These are phyloP conservation scores for Mentha longifolia DNA, from an alignment of 257 asterid species.

Conservation along the genomic window DNA sequence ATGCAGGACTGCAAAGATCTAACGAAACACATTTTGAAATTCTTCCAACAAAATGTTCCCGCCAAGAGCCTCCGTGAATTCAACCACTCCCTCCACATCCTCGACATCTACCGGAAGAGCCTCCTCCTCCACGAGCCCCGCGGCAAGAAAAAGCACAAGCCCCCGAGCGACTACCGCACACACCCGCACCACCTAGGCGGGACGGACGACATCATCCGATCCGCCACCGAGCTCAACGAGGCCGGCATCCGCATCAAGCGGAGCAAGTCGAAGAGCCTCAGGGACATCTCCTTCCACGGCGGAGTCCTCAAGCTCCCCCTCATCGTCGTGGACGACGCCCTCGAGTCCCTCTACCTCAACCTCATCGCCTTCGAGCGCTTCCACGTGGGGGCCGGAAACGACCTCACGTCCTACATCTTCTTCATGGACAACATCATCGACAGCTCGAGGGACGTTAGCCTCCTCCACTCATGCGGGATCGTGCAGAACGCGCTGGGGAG, in stretches of 20 bases:
- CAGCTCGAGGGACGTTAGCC: slow-evolving; percentile 51
- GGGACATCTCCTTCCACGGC: slow-evolving; percentile 46
- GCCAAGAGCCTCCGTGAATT: slow-evolving; percentile 1
- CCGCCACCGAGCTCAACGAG: slow-evolving; percentile 60
- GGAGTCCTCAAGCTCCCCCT: slow-evolving; percentile 59
- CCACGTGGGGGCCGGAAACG: slow-evolving; percentile 58
- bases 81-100: slow-evolving; percentile 36
- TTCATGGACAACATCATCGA: slow-evolving; percentile 66
- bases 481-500: slow-evolving; percentile 60
- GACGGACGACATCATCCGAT: slow-evolving; percentile 43
- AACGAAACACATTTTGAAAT: slow-evolving; percentile 27
- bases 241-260: slow-evolving; percentile 54
- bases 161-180: not conserved
- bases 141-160: not conserved
- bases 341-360: slow-evolving; percentile 51
- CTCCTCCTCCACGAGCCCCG: slow-evolving; percentile 25
- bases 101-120: slow-evolving; percentile 32
- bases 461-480: slow-evolving; percentile 48
- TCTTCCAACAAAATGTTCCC: slow-evolving; percentile 25
- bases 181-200: slow-evolving; percentile 30
- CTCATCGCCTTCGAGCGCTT: slow-evolving; percentile 59
- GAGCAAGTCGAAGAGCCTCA: slow-evolving; percentile 46
- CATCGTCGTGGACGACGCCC: slow-evolving; percentile 50
- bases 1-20: slow-evolving; percentile 29
- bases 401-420: slow-evolving; percentile 55